Conservation (phyloP, 352 stramenopile species). For the Phytopythium cucurbitacearum region DNA sequence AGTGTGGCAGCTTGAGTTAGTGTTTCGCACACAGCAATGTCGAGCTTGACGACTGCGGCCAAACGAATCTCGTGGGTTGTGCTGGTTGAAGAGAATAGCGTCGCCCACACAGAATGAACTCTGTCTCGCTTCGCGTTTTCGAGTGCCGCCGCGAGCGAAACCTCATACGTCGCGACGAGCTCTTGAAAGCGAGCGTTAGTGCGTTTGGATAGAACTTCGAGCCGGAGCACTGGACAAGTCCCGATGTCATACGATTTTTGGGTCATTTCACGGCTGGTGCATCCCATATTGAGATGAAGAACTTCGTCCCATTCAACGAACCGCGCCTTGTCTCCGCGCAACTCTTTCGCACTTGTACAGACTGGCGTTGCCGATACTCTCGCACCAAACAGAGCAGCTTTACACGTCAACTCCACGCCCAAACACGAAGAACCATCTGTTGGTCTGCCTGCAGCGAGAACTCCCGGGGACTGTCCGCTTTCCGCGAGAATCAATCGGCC, state of each 20-base stretch:
- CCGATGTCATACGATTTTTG: constrained; percentile 15
- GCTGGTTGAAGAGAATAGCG: constrained; percentile 8
- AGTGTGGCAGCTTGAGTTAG: too few species aligned
- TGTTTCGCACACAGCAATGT: too few species aligned
- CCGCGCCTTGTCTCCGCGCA: not conserved
- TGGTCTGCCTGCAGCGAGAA: not conserved
- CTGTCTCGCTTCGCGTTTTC: not conserved
- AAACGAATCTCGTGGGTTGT: too few species aligned
- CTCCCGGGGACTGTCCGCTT: not conserved
- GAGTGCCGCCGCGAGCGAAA: constrained; percentile 19
- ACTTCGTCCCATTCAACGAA: constrained; percentile 16
- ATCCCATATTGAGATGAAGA: constrained; percentile 14
- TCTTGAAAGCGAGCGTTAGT: constrained; percentile 23
- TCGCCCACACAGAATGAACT: constrained; percentile 10
- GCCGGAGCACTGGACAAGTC: constrained; percentile 27
- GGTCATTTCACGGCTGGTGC: constrained; percentile 7
- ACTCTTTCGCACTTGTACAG: too few species aligned
- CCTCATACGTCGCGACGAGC: constrained; percentile 10
- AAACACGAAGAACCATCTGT: not conserved
- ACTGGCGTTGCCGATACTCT: not conserved
- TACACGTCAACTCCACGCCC: not conserved
- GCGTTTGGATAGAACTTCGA: constrained; percentile 25
- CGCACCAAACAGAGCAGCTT: not conserved
- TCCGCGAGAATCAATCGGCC: constrained; percentile 1
- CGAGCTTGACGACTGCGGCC: too few species aligned